Percentiles rank a stretch among this genome's conserved stretches.
These are phyloP conservation scores for Exobasidium rhododendri DNA, from an alignment of 1,284 basidiomycete species.

Conservation along the genomic window DNA sequence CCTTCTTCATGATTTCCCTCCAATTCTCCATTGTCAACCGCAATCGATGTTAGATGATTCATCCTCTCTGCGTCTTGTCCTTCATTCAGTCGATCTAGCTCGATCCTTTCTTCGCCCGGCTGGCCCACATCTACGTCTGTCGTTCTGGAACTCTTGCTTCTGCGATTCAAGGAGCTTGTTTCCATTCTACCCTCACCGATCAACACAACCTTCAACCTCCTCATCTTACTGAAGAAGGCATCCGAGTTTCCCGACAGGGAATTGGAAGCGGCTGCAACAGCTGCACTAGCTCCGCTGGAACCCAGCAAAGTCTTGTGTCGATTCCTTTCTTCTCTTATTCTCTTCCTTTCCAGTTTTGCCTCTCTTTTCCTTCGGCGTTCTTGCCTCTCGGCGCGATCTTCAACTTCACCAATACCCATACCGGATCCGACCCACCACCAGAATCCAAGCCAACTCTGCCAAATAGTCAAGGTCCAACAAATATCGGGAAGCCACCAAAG, in stretches of 20 bases:
- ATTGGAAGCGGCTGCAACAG: background rate
- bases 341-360: conserved; percentile 26
- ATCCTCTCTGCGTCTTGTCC: background rate
- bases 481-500: conserved; percentile 53
- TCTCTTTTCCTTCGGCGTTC: conserved; percentile 23
- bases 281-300: conserved; percentile 16
- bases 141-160: conserved; percentile 15
- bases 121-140: background rate
- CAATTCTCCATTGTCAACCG: conserved; percentile 6
- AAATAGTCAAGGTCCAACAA: conserved; percentile 51
- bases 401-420: conserved; percentile 55
- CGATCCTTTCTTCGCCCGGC: conserved; percentile 10
- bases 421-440: conserved; percentile 56
- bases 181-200: background rate
- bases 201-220: conserved; percentile 28
- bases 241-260: conserved; percentile 25
- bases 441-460: conserved; percentile 55
- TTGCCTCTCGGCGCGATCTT: conserved; percentile 40
- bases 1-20: conserved; percentile 26
- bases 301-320: conserved; percentile 29
- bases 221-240: conserved; percentile 29
- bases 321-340: conserved; percentile 33
- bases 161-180: conserved; percentile 12
- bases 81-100: background rate
- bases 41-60: conserved; percentile 5